Conservation (phyloP, 805 yeast genomes). For the Hanseniaspora occidentalis region DNA sequence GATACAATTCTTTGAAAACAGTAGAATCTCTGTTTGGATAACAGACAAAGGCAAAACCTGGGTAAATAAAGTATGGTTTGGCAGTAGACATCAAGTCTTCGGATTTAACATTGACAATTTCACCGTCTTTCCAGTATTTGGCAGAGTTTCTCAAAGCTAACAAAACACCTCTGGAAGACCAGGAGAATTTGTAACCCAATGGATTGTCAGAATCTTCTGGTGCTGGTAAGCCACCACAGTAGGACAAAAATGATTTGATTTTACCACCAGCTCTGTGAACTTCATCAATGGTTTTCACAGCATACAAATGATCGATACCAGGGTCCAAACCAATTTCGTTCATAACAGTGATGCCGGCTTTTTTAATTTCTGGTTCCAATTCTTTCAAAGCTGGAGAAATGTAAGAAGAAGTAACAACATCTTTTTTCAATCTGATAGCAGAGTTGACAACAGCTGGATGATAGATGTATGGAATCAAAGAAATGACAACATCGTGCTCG, state of each 20-base stretch:
- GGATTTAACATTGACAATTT: constrained; percentile 65
- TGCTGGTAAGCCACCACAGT: constrained; percentile 98
- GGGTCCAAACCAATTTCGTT: constrained; percentile 99
- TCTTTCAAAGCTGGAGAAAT: constrained; percentile 83
- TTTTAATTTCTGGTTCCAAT: constrained; percentile 74
- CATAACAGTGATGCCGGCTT: constrained; percentile 95
- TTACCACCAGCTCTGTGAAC: constrained; percentile 87
- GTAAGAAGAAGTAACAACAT: constrained; percentile 94
- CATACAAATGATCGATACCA: constrained; percentile 96
- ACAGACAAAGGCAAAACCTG: constrained; percentile 88
- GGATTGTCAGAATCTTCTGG: constrained; percentile 98
- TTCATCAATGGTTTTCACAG: constrained; percentile 95
- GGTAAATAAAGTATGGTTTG: constrained; percentile 88
- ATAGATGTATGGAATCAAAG: constrained; percentile 90
- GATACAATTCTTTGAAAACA: constrained; percentile 78
- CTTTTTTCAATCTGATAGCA: constrained; percentile 79
- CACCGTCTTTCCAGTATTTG: constrained; percentile 75
- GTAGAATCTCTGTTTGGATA: constrained; percentile 99
- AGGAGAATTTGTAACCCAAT: constrained; percentile 95
- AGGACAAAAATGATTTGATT: constrained; percentile 84
- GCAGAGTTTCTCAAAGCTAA: constrained; percentile 93
- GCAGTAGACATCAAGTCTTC: constrained; percentile 94
- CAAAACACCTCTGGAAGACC: constrained; percentile 98
- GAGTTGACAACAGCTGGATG: constrained; percentile 89
- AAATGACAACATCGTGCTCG: constrained; percentile 74